Evolutionary conservation across 306 rosid species (phyloP), one percentile per base, ranked within the genome.

Genomic region (Potentilla sterilis): DNA sequence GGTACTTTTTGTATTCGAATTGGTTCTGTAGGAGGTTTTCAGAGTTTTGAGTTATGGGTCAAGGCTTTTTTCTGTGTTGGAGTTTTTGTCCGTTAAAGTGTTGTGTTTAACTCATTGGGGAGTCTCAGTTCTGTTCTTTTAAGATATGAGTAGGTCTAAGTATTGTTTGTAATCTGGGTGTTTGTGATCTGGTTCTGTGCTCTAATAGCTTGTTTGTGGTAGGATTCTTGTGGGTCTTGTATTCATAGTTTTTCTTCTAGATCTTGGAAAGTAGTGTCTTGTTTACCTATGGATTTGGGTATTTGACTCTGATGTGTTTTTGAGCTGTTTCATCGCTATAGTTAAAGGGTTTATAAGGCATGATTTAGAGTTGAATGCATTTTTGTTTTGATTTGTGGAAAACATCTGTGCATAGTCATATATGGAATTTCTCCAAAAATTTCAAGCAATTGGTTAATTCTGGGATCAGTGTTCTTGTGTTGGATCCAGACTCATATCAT

Each of bases 181-280:
- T 52, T 16, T 35, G 37, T 71, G 75, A 52, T 52, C 75, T 37
- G 24, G 75, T 52, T 51, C n/a, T 52, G 64, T 51, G 2, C 63
- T 34, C 5, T 16, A 6, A 35, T 9, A 15, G 9, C 38, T 46
- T 18, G 21, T 19, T 42, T 7, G 57, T 46, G 46, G 11, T 46
- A 28, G 14, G 55, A 40, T 18, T 24, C 49, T 34, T 51, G 18
- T 18, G 75, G 63, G 63, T 19, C n/a, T 51, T 70, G 14, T 48
- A 34, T 0, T 71, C 32, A 6, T 35, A 28, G 54, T 59, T 73
- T 37, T 58, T 74, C 35, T 32, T 74, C 61, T 46, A 19, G 70
- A 34, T 74, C 69, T 44, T 59, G 38, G 43, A 59, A 24, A 9
- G n/a, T 41, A 8, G 35, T 41, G 37, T 41, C 24, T 42, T 41